These are phyloP conservation scores for Noccaea bulbosa DNA, from an alignment of 345 rosid species.

Conservation along the genomic window DNA sequence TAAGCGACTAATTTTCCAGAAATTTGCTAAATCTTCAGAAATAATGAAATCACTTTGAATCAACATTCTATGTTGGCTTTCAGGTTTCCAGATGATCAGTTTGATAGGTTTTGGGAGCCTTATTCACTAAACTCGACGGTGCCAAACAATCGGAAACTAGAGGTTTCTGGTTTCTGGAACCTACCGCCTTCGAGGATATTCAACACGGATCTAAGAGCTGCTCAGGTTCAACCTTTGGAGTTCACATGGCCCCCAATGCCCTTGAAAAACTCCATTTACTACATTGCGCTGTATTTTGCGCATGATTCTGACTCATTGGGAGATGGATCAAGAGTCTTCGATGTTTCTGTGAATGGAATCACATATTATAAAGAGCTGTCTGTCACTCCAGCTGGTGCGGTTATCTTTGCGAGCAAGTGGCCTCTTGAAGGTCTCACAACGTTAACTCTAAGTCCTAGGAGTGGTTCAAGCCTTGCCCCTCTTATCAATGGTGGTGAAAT, in stretches of 20 bases:
- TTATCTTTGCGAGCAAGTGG: slow-evolving; percentile 66
- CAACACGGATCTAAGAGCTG: slow-evolving; percentile 60
- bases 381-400: slow-evolving; percentile 62
- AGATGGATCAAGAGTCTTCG: slow-evolving; percentile 51
- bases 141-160: slow-evolving; percentile 54
- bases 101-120: slow-evolving; percentile 83
- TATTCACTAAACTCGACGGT: slow-evolving; percentile 42
- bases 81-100: slow-evolving; percentile 86
- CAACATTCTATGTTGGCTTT: slow-evolving; percentile 12
- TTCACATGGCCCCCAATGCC: slow-evolving; percentile 71
- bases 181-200: slow-evolving; percentile 78
- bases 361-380: slow-evolving; percentile 62
- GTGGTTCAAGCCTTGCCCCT: slow-evolving; percentile 61
- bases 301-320: slow-evolving; percentile 51
- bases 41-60: background rate
- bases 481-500: slow-evolving; percentile 83
- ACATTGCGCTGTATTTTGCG: slow-evolving; percentile 84
- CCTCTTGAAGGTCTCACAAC: slow-evolving; percentile 69
- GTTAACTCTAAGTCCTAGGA: slow-evolving; percentile 57
- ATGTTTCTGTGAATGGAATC: slow-evolving; percentile 63
- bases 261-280: slow-evolving; percentile 52
- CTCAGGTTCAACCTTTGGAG: slow-evolving; percentile 50
- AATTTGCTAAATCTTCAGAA: background rate
- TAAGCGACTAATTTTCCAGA: background rate
- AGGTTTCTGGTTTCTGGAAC: slow-evolving; percentile 90